Evolutionary conservation across 495 filamentous ascomycete genomes (phyloP), one percentile per base, ranked within the genome.

Genomic region (Talaromyces borbonicus): DNA sequence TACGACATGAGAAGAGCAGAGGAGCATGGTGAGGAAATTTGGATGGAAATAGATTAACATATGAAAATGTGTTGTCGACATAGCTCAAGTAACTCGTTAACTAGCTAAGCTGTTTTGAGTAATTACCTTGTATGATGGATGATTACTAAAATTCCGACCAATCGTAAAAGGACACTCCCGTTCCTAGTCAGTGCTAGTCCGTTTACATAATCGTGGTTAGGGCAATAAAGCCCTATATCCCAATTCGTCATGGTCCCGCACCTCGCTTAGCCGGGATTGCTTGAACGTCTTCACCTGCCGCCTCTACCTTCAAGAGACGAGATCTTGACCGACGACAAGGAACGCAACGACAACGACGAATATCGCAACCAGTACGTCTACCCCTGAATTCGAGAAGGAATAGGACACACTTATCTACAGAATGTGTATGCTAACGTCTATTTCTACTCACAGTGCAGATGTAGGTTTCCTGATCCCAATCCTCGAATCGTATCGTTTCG

Each of bases 371-470:
- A 79, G 77, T 79, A 80, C 62, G 77, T 75, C 38, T 38, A 33
- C 46, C 50, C 35, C 15, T 35, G 42, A n/a, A n/a, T 35, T 52
- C 36, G 44, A 54, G 29, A 36, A 50, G 42, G 12, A 24, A 55
- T 47, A 41, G 12, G 29, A 38, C 36, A 49, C 50, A 50, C 53
- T 48, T 12, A 40, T 22, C 9, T 41, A n/a, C n/a, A n/a, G 35
- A 30, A 12, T 5, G 15, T 20, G 2, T 33, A 26, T 56, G 59
- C 68, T 70, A 63, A 70, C 61, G 53, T 59, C 44, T 51, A 45
- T 5, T 47, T 59, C 67, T 61, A 65, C 40, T 63, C 65, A 58
- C 55, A 87, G 83, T 87, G 84, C 83, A 87, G 77, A 85, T 85
- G 81, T 85, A 76, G 73, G 81, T 71, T 48, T 16, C 23, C 36